Percentiles rank a stretch among this genome's conserved stretches.
Conservation (phyloP, 2,329 filamentous ascomycete species). For the Diaporthe citri region DNA sequence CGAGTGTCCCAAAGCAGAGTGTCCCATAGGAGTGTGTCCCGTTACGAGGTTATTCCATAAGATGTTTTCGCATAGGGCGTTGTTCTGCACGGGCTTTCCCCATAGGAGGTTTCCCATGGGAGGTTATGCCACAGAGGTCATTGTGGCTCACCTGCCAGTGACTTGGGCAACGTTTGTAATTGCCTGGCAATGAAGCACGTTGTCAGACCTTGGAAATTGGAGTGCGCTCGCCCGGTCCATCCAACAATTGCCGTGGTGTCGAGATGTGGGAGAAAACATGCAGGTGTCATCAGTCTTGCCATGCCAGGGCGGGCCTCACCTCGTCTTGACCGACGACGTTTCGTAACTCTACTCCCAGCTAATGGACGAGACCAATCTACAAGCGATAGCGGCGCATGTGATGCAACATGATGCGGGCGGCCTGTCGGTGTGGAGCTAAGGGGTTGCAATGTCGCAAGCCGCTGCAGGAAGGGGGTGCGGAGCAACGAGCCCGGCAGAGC, state of each 20-base stretch:
- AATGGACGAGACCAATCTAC: conserved; percentile 2
- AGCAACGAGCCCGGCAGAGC: conserved; percentile 35
- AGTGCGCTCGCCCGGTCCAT: background rate
- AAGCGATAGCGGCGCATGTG: conserved; percentile 32
- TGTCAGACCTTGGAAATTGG: background rate
- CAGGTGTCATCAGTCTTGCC: conserved; percentile 16
- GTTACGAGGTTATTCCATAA: too few species aligned
- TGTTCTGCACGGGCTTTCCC: too few species aligned
- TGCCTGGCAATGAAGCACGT: background rate
- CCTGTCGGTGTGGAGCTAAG: conserved; percentile 38
- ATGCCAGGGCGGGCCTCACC: background rate
- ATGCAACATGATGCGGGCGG: conserved; percentile 37
- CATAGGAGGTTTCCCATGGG: background rate
- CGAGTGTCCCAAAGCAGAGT: background rate
- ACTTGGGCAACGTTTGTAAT: background rate
- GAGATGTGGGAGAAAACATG: conserved; percentile 1
- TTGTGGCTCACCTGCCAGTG: background rate
- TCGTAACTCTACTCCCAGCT: background rate
- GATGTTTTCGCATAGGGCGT: background rate
- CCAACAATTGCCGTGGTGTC: conserved; percentile 10
- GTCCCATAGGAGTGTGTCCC: background rate
- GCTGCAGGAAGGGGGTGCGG: conserved; percentile 32
- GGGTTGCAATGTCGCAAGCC: conserved; percentile 27
- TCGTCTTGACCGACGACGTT: conserved; percentile 22
- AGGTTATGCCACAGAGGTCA: background rate